These are phyloP conservation scores for Neolentinus lepideus DNA, from an alignment of 1,284 basidiomycete species.

Conservation along the genomic window DNA sequence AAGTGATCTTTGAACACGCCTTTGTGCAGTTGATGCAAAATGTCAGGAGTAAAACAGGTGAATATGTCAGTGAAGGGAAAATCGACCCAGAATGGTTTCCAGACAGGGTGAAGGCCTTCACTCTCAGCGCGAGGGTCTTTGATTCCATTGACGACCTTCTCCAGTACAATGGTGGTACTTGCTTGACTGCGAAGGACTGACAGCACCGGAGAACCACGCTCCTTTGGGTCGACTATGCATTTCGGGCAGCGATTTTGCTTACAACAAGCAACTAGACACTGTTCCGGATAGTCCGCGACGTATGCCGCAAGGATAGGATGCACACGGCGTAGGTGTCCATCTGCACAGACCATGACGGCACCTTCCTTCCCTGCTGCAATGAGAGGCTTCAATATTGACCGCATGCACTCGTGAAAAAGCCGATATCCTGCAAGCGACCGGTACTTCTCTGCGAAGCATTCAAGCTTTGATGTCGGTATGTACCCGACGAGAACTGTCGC, in stretches of 20 bases:
- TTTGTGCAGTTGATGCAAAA: slow-evolving; percentile 28
- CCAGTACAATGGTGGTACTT: neutral
- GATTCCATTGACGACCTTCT: neutral
- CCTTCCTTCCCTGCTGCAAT: slow-evolving; percentile 24
- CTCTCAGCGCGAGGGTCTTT: neutral
- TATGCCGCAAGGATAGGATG: slow-evolving; percentile 32
- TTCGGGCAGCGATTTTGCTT: neutral
- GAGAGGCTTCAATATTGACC: slow-evolving; percentile 21
- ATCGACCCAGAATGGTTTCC: slow-evolving; percentile 25
- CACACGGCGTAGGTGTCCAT: slow-evolving; percentile 23
- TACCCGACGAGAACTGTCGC: slow-evolving; percentile 31
- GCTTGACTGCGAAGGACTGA: neutral
- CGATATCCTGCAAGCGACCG: slow-evolving; percentile 15
- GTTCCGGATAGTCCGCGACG: slow-evolving; percentile 37
- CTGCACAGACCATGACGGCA: slow-evolving; percentile 24
- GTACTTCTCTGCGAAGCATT: slow-evolving; percentile 21
- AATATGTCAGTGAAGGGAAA: slow-evolving; percentile 23
- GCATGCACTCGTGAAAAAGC: slow-evolving; percentile 34
- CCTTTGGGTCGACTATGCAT: neutral
- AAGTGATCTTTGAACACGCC: slow-evolving; percentile 10
- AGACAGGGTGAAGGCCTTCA: slow-evolving; percentile 2
- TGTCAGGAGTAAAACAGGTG: slow-evolving; percentile 23
- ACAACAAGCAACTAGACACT: slow-evolving; percentile 11
- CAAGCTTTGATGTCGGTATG: slow-evolving; percentile 30
- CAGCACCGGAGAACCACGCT: neutral